Conservation (phyloP, 2,329 filamentous ascomycete species). For the Aschersonia sp. region DNA sequence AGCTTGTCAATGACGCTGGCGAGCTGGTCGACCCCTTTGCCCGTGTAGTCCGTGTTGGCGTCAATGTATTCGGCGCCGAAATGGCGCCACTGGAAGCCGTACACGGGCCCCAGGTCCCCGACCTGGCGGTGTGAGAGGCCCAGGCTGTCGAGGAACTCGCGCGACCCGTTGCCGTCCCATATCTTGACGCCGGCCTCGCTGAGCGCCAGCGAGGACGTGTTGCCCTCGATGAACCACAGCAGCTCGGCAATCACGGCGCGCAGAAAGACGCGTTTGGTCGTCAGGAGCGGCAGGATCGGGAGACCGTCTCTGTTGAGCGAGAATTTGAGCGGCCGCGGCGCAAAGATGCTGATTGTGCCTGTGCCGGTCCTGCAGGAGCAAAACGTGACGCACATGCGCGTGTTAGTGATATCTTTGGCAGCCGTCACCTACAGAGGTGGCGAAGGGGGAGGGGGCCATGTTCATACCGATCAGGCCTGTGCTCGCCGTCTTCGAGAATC, state of each 20-base stretch:
- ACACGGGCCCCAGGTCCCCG: conserved; percentile 88
- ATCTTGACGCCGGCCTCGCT: conserved; percentile 78
- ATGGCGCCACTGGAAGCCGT: conserved; percentile 98
- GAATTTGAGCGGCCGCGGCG: conserved; percentile 77
- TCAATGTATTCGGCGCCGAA: conserved; percentile 87
- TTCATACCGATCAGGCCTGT: conserved; percentile 66
- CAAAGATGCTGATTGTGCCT: conserved; percentile 80
- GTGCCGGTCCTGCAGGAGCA: conserved; percentile 59
- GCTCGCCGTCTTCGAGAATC: conserved; percentile 72
- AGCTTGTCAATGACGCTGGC: conserved; percentile 82
- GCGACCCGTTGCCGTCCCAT: conserved; percentile 94
- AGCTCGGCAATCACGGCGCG: conserved; percentile 84
- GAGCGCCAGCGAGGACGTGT: conserved; percentile 65
- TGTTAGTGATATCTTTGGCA: too few relatives aligned
- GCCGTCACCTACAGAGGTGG: too few relatives aligned
- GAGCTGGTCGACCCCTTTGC: conserved; percentile 84
- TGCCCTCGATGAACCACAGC: conserved; percentile 85
- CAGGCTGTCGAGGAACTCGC: conserved; percentile 75
- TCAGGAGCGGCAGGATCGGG: conserved; percentile 78
- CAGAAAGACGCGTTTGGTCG: conserved; percentile 91
- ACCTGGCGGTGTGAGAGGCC: conserved; percentile 69
- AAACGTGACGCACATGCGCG: too few relatives aligned
- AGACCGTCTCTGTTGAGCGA: conserved; percentile 48
- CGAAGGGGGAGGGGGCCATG: too few relatives aligned
- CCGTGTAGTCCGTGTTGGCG: conserved; percentile 65